A percentile compares a stretch with the other conserved stretches of the same genome.
phyloP scores from a whole-genome alignment of 495 filamentous ascomycete species.

The Ramalina intermedia region DNA sequence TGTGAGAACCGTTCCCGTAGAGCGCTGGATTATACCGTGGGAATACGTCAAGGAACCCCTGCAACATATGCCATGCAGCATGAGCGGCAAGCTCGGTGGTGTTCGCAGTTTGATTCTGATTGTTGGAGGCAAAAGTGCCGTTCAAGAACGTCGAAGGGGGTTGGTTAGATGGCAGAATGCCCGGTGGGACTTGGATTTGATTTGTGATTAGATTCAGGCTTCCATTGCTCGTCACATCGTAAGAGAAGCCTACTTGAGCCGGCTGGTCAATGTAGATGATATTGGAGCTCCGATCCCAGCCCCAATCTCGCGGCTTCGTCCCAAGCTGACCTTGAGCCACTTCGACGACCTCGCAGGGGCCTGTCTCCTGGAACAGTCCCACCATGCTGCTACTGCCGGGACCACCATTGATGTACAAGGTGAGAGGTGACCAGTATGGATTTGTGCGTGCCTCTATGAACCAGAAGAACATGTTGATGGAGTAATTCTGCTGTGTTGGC shows the following conservation, averaged over 20 bases:
- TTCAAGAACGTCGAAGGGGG: slow-evolving; percentile 36
- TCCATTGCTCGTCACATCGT: slow-evolving; percentile 27
- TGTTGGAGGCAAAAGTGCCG: slow-evolving; percentile 49
- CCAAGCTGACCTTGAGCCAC: slow-evolving; percentile 37
- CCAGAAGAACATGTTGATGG: slow-evolving; percentile 70
- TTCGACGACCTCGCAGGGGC: slow-evolving; percentile 49
- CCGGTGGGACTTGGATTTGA: slow-evolving; percentile 11
- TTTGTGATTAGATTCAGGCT: slow-evolving; percentile 21
- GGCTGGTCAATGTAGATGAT: slow-evolving; percentile 50
- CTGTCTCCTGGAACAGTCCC: slow-evolving; percentile 46
- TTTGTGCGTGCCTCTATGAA: slow-evolving; percentile 52
- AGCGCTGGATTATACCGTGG: slow-evolving; percentile 47
- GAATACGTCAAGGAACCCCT: slow-evolving; percentile 49
- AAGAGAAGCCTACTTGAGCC: slow-evolving; percentile 44
- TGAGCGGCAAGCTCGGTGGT: slow-evolving; percentile 49
- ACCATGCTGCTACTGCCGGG: slow-evolving; percentile 48
- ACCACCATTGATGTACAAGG: slow-evolving; percentile 43
- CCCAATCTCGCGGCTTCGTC: slow-evolving; percentile 14
- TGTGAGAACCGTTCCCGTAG: slow-evolving; percentile 12
- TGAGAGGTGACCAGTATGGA: slow-evolving; percentile 41
- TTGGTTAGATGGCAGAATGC: slow-evolving; percentile 12
- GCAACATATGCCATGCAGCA: slow-evolving; percentile 56
- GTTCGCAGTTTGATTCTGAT: slow-evolving; percentile 40
- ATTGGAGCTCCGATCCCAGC: slow-evolving; percentile 26
- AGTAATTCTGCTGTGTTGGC: slow-evolving; percentile 37